A percentile compares a stretch with the other conserved stretches of the same genome.
Conservation (phyloP, 805 yeast species). For the Metschnikowia arizonensis region DNA sequence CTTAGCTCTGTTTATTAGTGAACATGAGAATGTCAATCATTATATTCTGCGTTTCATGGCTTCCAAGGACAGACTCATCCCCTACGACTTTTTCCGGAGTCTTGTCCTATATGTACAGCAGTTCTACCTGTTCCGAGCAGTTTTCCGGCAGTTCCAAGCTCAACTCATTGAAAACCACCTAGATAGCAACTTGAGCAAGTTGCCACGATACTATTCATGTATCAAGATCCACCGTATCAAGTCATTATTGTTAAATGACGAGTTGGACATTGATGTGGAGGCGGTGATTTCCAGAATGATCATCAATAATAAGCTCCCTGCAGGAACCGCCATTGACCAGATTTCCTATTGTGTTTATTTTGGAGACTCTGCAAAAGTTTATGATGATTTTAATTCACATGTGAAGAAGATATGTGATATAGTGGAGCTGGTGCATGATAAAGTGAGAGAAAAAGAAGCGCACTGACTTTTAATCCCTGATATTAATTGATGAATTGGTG, state of each 20-base stretch:
- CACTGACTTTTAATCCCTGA: too few relatives aligned
- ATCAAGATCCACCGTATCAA: slow-evolving; percentile 22
- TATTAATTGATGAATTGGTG: too few relatives aligned
- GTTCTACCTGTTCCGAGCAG: slow-evolving; percentile 6
- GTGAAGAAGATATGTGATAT: slow-evolving; percentile 26
- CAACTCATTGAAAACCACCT: slow-evolving; percentile 22
- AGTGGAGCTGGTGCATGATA: slow-evolving; percentile 19
- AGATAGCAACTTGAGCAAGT: slow-evolving; percentile 30
- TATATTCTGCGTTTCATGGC: slow-evolving; percentile 8
- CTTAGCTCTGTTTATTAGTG: slow-evolving; percentile 7
- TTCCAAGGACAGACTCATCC: slow-evolving; percentile 15
- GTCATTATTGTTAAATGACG: slow-evolving; percentile 18
- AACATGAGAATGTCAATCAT: too few relatives aligned
- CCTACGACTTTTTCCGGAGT: slow-evolving; percentile 13
- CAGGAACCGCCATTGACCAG: slow-evolving; percentile 33
- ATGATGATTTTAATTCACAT: slow-evolving; percentile 21
- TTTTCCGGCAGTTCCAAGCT: slow-evolving; percentile 2
- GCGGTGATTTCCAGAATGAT: slow-evolving; percentile 33
- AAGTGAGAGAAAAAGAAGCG: too few relatives aligned
- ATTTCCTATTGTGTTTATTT: slow-evolving; percentile 23
- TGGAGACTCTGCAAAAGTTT: slow-evolving; percentile 15
- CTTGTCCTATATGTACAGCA: slow-evolving; percentile 12
- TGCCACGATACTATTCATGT: slow-evolving; percentile 29
- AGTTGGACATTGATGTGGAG: slow-evolving; percentile 21
- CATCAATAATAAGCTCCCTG: slow-evolving; percentile 28